Conservation (phyloP, 306 rosid species). For the Ormosia semicastrata region DNA sequence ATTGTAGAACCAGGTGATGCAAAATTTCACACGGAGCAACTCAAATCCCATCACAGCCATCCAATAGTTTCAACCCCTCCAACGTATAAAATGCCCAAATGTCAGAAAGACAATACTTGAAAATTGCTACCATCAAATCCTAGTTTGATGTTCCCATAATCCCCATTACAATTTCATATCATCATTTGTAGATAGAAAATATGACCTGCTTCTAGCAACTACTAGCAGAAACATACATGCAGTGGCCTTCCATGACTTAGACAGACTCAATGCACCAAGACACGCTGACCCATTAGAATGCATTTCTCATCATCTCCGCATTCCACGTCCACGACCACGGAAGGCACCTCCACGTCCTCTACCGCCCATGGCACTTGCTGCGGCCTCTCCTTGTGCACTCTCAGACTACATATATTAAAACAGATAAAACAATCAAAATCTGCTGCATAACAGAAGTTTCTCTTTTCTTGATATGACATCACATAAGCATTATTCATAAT, state of each 20-base stretch:
- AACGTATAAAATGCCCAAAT: slow-evolving; percentile 1
- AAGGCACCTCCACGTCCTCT: slow-evolving; percentile 91
- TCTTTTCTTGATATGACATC: neutral
- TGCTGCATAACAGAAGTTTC: neutral
- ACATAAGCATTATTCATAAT: neutral
- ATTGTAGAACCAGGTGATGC: neutral
- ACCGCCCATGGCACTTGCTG: slow-evolving; percentile 97
- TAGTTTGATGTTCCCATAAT: slow-evolving; percentile 15
- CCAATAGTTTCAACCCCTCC: slow-evolving; percentile 19
- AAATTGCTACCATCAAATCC: slow-evolving; percentile 22
- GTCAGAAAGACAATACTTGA: slow-evolving; percentile 16
- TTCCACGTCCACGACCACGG: slow-evolving; percentile 94
- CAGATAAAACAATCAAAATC: slow-evolving; percentile 11
- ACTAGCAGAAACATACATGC: slow-evolving; percentile 19
- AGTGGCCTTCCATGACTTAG: neutral
- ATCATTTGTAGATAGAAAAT: slow-evolving; percentile 14
- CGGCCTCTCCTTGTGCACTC: slow-evolving; percentile 99
- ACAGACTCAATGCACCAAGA: slow-evolving; percentile 15
- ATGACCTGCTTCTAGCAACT: slow-evolving; percentile 26
- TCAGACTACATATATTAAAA: slow-evolving; percentile 66
- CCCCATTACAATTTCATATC: slow-evolving; percentile 22
- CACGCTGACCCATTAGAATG: neutral
- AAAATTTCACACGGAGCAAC: slow-evolving; percentile 31
- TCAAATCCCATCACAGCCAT: slow-evolving; percentile 17
- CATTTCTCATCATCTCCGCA: slow-evolving; percentile 65